A percentile compares a stretch with the other conserved stretches of the same genome.
phyloP scores from a whole-genome alignment of 1,284 basidiomycete genomes.

The Trametes versicolor region DNA sequence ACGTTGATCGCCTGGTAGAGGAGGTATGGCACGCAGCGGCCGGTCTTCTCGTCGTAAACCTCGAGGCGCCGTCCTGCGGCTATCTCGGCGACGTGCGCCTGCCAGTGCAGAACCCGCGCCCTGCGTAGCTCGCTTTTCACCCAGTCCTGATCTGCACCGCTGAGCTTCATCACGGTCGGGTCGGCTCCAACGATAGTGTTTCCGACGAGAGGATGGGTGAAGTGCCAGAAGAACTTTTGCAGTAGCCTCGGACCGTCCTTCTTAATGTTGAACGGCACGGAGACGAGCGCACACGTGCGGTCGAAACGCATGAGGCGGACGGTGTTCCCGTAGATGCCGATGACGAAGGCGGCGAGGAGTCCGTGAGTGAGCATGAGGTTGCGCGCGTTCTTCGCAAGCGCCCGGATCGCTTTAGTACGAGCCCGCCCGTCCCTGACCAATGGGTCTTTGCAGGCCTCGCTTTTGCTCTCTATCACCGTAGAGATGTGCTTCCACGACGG shows the following conservation, averaged over 20 bases:
- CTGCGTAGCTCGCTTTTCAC: background rate
- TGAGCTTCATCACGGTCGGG: background rate
- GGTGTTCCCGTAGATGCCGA: constrained; percentile 21
- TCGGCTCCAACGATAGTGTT: constrained; percentile 11
- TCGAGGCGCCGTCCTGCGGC: constrained; percentile 2
- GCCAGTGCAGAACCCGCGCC: background rate
- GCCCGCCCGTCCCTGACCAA: background rate
- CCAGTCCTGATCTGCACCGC: background rate
- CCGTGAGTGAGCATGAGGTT: constrained; percentile 26
- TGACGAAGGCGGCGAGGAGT: constrained; percentile 16
- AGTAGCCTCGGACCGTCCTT: background rate
- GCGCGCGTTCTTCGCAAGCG: constrained; percentile 25
- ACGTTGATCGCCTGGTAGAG: background rate
- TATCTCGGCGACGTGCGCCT: background rate
- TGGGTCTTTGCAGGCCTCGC: background rate
- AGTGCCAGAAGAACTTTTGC: constrained; percentile 19
- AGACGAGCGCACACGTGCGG: constrained; percentile 14
- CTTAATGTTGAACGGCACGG: constrained; percentile 1
- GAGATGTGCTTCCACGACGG: background rate
- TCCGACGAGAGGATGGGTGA: constrained; percentile 7
- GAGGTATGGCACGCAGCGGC: constrained; percentile 1
- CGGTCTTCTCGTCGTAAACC: constrained; percentile 7
- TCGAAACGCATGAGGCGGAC: constrained; percentile 19
- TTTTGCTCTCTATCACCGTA: constrained; percentile 8
- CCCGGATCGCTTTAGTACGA: constrained; percentile 8